These are phyloP conservation scores for Saturnispora zaruensis DNA, from an alignment of 805 yeast species.

Conservation along the genomic window DNA sequence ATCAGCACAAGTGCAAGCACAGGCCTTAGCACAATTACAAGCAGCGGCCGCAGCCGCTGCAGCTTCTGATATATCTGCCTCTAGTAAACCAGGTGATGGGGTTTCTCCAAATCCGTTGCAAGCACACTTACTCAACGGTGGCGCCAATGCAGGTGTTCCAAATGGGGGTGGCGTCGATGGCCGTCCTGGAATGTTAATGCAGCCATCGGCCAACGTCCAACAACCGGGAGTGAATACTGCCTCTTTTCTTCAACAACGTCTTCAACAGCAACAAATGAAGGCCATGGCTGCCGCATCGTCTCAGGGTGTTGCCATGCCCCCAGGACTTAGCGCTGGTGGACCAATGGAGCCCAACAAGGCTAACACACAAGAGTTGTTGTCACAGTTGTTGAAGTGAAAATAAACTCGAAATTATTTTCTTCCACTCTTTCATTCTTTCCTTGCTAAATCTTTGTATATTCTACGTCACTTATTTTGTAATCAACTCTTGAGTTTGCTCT, in stretches of 20 bases:
- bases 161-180: not conserved
- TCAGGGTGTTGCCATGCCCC: not conserved
- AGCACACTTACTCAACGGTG: slow-evolving; percentile 22
- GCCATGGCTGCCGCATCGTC: not conserved
- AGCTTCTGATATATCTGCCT: not conserved
- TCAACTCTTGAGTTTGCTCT: not conserved
- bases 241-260: slow-evolving; percentile 7
- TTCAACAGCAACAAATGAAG: slow-evolving; percentile 9
- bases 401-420: not conserved
- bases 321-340: not conserved
- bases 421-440: not conserved
- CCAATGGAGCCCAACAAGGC: not conserved
- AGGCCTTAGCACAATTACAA: slow-evolving; percentile 12
- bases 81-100: slow-evolving; percentile 2
- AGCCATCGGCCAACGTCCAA: not conserved
- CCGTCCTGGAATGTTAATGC: not conserved
- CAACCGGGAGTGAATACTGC: slow-evolving; percentile 5
- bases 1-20: slow-evolving; percentile 12
- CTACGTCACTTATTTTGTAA: not conserved
- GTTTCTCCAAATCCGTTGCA: slow-evolving; percentile 12
- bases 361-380: slow-evolving; percentile 6
- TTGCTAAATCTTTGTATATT: not conserved
- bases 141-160: not conserved
- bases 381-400: slow-evolving; percentile 5
- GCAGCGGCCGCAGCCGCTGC: slow-evolving; percentile 9